Evolutionary conservation across 257 asterid genomes (phyloP), one percentile per base, ranked within the genome.

Genomic region (Ophiorrhiza pumila): DNA sequence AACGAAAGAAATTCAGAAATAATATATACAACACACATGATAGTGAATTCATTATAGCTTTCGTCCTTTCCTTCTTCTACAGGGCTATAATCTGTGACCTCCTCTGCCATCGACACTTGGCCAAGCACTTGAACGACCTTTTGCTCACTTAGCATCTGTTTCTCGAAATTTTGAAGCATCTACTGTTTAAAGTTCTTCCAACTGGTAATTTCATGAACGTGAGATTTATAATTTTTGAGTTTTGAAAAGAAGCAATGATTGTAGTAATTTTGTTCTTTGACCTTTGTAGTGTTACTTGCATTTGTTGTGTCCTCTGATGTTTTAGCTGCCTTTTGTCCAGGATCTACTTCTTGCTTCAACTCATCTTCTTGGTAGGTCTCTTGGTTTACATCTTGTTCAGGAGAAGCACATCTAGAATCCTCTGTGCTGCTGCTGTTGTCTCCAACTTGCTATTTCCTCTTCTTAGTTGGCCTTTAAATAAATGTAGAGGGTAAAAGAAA

Each of bases 271-370:
- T 63, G 32, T 57, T n/a, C n/a, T n/a, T n/a, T 3, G 23, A 74
- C 82, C 77, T 65, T 73, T 57, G n/a, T n/a, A n/a, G 49, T 22
- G 31, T 46, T 49, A n/a, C n/a, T n/a, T n/a, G n/a, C n/a, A n/a
- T n/a, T n/a, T n/a, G n/a, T n/a, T n/a, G n/a, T n/a, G n/a, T n/a
- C n/a, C n/a, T n/a, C n/a, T n/a, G n/a, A n/a, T n/a, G n/a, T n/a
- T n/a, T n/a, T n/a, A n/a, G n/a, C n/a, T n/a, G n/a, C n/a, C n/a
- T n/a, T n/a, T n/a, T n/a, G n/a, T n/a, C n/a, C n/a, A n/a, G n/a
- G n/a, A n/a, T n/a, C n/a, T n/a, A n/a, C n/a, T n/a, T n/a, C n/a
- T n/a, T n/a, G n/a, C n/a, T n/a, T n/a, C n/a, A n/a, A n/a, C n/a
- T n/a, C n/a, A n/a, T n/a, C n/a, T n/a, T n/a, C n/a, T n/a, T n/a